Conservation (phyloP, 768 basidiomycete species). For the Tricholoma hemisulphureum region DNA sequence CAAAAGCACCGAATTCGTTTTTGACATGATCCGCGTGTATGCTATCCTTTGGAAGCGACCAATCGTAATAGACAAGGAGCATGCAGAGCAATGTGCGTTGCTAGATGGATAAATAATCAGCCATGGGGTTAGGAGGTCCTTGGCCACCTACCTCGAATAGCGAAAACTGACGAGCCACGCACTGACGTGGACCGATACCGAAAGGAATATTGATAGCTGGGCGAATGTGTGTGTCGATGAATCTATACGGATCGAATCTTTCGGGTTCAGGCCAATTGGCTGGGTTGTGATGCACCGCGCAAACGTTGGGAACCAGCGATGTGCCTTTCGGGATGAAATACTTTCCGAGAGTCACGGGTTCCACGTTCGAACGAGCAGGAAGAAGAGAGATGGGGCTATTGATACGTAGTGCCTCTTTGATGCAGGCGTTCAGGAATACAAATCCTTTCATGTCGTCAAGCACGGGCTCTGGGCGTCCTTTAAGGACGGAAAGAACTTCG, state of each 20-base stretch:
- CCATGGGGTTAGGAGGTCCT: neutral
- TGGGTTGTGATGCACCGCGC: conserved; percentile 29
- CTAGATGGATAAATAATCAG: conserved; percentile 12
- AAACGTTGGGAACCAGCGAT: conserved; percentile 33
- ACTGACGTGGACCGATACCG: conserved; percentile 32
- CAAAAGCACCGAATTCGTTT: conserved; percentile 37
- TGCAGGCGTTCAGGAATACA: conserved; percentile 36
- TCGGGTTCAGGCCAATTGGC: conserved; percentile 28
- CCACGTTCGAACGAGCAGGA: conserved; percentile 22
- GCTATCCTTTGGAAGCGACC: conserved; percentile 29
- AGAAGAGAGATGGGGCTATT: conserved; percentile 30
- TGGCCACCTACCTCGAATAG: conserved; percentile 19
- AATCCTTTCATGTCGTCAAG: conserved; percentile 26
- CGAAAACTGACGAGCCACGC: conserved; percentile 31
- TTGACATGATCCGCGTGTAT: conserved; percentile 24
- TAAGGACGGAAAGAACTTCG: conserved; percentile 34
- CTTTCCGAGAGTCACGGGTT: conserved; percentile 24
- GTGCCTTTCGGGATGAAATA: conserved; percentile 29
- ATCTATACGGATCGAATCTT: conserved; percentile 32
- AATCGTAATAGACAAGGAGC: conserved; percentile 33
- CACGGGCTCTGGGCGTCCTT: conserved; percentile 27
- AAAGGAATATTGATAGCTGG: conserved; percentile 28
- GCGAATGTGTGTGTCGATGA: conserved; percentile 14
- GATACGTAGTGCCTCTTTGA: conserved; percentile 39
- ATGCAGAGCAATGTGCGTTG: conserved; percentile 34